Evolutionary conservation across 2,329 filamentous ascomycete genomes (phyloP), one percentile per base, ranked within the genome.

Genomic region (Cladophialophora chaetospira): DNA sequence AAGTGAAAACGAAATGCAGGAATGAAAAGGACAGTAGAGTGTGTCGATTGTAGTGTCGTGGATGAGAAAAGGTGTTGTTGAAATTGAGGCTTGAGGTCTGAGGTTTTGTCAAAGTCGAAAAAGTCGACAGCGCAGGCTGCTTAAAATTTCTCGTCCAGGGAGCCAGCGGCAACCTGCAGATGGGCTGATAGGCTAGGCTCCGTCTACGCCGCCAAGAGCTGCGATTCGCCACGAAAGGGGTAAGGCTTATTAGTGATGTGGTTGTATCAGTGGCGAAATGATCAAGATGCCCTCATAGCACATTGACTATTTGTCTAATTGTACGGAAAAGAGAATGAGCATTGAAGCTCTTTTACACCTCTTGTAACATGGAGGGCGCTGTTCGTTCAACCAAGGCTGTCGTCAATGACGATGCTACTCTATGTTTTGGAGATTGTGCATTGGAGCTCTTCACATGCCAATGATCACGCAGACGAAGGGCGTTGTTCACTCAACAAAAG

Each of bases 1-100:
- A 63, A 53, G 57, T 60, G 48, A 56, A 64, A 65, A 63, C 53
- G 57, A 65, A 66, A 61, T 63, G 58, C 63, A 61, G 52, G 28
- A 62, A 64, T 55, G 51, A 62, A 53, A 64, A 60, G 52, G 52
- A 63, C 54, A 42, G 52, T 55, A 48, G 50, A 21, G 35, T 57
- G n/a, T 53, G 44, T 56, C 49, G 51, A 29, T 48, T 17, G 43
- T 21, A 48, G 45, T 45, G 53, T 57, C 52, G 45, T 56, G 53
- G 45, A 31, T 57, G 53, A 40, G 35, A 48, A 58, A 57, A 42
- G 48, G 35, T 49, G 61, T 49, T 46, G 48, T 52, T 38, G 31
- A 48, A 47, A 25, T 48, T 42, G 31, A 19, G 55, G 43, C 53
- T 52, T 54, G 44, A 46, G 23, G 42, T 44, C 26, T 44, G 42